Conservation (phyloP, 1,284 basidiomycete genomes). For the Tilletia indica region DNA sequence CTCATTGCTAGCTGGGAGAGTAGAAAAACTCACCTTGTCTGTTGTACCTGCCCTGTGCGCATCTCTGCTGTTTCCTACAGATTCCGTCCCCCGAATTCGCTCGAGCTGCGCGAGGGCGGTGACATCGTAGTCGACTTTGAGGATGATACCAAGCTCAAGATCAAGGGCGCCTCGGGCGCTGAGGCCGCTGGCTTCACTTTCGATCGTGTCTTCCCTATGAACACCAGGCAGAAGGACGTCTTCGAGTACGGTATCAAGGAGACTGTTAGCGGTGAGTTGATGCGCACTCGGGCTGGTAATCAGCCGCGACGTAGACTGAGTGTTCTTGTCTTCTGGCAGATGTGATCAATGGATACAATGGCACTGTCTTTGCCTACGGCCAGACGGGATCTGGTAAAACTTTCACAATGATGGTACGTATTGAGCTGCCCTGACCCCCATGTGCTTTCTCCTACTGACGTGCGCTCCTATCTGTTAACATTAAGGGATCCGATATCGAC, state of each 20-base stretch:
- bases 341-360: conserved; percentile 98
- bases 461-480: not conserved
- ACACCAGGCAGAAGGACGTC: conserved; percentile 85
- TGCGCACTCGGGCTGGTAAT: no score
- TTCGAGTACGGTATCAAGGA: conserved; percentile 99
- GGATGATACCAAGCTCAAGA: conserved; percentile 76
- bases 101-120: conserved; percentile 82
- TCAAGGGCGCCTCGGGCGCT: conserved; percentile 53
- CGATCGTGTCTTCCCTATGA: conserved; percentile 93
- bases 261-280: conserved; percentile 57
- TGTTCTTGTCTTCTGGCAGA: conserved; percentile 62
- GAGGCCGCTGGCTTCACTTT: conserved; percentile 81
- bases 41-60: not conserved
- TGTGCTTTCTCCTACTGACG: not conserved
- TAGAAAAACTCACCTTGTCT: no score
- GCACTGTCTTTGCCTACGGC: conserved; percentile 85
- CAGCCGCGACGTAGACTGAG: not conserved
- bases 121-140: conserved; percentile 84
- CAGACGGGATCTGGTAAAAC: conserved; percentile 76
- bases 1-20: no score
- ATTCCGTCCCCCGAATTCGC: conserved; percentile 90
- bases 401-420: conserved; percentile 50
- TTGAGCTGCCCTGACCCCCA: no score
- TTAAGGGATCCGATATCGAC: conserved; percentile 92
- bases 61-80: conserved; percentile 58